Conservation (phyloP, 2,329 filamentous ascomycete genomes). For the Monosporascus sp. region DNA sequence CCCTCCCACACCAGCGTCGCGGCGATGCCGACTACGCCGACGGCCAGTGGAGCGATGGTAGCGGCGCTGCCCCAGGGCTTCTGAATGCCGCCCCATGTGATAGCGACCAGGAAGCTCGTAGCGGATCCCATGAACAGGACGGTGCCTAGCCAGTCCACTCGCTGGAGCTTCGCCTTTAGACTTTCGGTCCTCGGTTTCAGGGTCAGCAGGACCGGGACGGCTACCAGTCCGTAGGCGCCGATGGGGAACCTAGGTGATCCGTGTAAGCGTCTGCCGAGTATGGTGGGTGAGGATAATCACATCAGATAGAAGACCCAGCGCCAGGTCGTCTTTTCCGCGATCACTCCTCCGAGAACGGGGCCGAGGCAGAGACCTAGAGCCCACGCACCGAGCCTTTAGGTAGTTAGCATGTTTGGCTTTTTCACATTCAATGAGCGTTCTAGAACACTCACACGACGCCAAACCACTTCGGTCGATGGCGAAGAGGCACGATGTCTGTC, state of each 20-base stretch:
- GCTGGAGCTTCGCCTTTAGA: slow-evolving; percentile 2
- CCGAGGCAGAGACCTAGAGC: slow-evolving; percentile 36
- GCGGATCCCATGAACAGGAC: slow-evolving; percentile 43
- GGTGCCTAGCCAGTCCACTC: slow-evolving; percentile 45
- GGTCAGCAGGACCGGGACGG: slow-evolving; percentile 36
- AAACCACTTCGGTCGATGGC: slow-evolving; percentile 32
- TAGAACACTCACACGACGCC: slow-evolving; percentile 22
- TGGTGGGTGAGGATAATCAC: not conserved
- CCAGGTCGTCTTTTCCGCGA: slow-evolving; percentile 34
- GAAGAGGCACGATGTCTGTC: slow-evolving; percentile 23
- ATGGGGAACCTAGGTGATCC: slow-evolving; percentile 26
- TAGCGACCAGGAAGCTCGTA: slow-evolving; percentile 41
- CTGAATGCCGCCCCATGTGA: slow-evolving; percentile 41
- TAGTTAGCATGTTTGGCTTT: not conserved
- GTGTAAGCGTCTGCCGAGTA: too few species aligned
- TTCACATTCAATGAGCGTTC: not conserved
- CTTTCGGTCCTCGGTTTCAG: slow-evolving; percentile 8
- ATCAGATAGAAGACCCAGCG: slow-evolving; percentile 44
- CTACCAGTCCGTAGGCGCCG: slow-evolving; percentile 31
- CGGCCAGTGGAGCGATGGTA: slow-evolving; percentile 8
- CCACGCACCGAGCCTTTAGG: slow-evolving; percentile 27
- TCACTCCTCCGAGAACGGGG: slow-evolving; percentile 32
- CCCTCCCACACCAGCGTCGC: slow-evolving; percentile 16
- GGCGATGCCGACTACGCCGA: slow-evolving; percentile 14
- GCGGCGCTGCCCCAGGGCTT: slow-evolving; percentile 35